Percentiles rank a stretch among this genome's conserved stretches.
phyloP scores from a whole-genome alignment of 345 rosid genomes.

The Eucalyptus cloeziana region DNA sequence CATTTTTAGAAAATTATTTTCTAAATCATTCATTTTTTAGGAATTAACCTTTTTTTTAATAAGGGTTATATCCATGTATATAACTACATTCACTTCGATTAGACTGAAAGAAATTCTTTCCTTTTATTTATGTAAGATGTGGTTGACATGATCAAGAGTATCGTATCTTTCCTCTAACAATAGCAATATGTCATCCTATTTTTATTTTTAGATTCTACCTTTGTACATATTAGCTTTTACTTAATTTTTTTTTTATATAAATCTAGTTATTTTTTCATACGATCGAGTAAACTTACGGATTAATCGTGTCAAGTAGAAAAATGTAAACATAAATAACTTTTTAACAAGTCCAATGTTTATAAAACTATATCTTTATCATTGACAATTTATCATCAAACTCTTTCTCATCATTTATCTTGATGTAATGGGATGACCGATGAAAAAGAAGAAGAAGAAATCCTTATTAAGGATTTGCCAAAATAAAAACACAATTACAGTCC shows the following conservation, averaged over 20 bases:
- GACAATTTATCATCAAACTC: neutral
- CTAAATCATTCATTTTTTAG: accelerated
- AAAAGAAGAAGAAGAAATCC: neutral
- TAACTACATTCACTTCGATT: neutral
- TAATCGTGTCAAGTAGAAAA: neutral
- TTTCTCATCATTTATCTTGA: neutral
- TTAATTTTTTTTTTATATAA: neutral
- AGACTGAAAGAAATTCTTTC: neutral
- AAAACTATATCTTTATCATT: neutral
- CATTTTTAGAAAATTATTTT: accelerated
- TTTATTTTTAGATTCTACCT: neutral
- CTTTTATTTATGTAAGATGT: neutral
- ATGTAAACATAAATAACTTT: neutral
- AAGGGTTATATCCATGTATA: neutral
- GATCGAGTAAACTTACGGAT: neutral
- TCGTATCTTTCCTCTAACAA: neutral
- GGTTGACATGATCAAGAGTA: neutral
- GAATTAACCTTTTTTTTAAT: too few relatives aligned
- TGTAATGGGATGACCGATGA: neutral
- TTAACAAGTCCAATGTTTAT: neutral
- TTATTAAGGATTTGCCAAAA: neutral
- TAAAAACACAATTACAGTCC: neutral
- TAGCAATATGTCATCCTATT: neutral
- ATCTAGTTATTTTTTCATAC: neutral
- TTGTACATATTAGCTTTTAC: neutral